A percentile compares a stretch with the other conserved stretches of the same genome.
Conservation (phyloP, 305 asterid genomes). For the Fraxinus angustifolia region DNA sequence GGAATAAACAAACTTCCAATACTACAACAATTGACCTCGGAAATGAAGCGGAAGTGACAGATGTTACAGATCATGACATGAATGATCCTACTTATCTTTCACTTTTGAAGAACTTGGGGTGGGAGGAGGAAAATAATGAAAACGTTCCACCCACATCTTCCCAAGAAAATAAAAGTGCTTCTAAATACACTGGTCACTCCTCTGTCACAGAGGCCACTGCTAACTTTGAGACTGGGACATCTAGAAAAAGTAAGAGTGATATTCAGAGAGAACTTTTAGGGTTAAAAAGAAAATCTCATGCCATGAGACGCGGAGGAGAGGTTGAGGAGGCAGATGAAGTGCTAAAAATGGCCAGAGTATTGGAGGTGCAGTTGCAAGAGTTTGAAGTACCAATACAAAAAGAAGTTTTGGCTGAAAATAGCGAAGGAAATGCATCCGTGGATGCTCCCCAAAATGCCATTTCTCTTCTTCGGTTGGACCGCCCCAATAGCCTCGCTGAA, state of each 20-base stretch:
- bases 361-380: slow-evolving; percentile 70
- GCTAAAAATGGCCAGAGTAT: slow-evolving; percentile 47
- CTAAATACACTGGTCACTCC: slow-evolving; percentile 16
- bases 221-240: slow-evolving; percentile 23
- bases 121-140: slow-evolving; percentile 64
- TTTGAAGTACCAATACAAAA: slow-evolving; percentile 43
- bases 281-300: slow-evolving; percentile 76
- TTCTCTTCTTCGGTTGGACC: slow-evolving; percentile 30
- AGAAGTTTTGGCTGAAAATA: slow-evolving; percentile 31
- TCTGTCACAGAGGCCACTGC: slow-evolving; percentile 27
- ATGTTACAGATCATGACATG: slow-evolving; percentile 88
- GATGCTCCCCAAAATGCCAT: slow-evolving; percentile 26
- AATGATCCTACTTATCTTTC: slow-evolving; percentile 80
- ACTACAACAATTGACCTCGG: slow-evolving; percentile 17
- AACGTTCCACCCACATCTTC: slow-evolving; percentile 22
- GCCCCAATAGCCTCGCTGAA: slow-evolving; percentile 15
- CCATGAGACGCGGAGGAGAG: slow-evolving; percentile 82
- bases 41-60: slow-evolving; percentile 37
- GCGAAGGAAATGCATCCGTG: slow-evolving; percentile 12
- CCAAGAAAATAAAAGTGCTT: slow-evolving; percentile 27
- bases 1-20: slow-evolving; percentile 25
- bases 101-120: slow-evolving; percentile 75
- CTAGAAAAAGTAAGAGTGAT: slow-evolving; percentile 64
- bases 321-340: slow-evolving; percentile 80
- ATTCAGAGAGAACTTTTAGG: slow-evolving; percentile 80